Percentiles rank a stretch among this genome's conserved stretches.
Conservation (phyloP, 345 rosid species). For the Populus tremula region DNA sequence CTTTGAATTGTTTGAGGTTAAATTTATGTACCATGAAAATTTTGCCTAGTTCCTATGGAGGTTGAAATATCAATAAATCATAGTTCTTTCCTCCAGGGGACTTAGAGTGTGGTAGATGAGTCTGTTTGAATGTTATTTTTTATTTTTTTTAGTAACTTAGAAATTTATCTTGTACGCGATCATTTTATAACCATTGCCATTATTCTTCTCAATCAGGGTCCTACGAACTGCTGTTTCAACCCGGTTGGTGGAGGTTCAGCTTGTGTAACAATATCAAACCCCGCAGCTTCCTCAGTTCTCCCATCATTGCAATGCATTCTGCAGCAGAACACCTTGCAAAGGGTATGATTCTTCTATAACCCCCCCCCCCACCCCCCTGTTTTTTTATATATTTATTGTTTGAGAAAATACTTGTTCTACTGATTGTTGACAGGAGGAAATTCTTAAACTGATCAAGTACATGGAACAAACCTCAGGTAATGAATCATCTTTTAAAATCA, state of each 20-base stretch:
- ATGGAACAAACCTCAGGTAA: conserved; percentile 84
- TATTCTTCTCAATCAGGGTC: conserved; percentile 51
- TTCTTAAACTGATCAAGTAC: conserved; percentile 69
- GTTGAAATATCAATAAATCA: background rate
- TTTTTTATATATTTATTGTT: background rate
- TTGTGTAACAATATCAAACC: conserved; percentile 46
- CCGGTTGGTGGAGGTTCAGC: conserved; percentile 48
- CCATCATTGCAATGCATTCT: conserved; percentile 75
- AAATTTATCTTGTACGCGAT: conserved; percentile 36
- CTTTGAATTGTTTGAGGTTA: too few relatives aligned
- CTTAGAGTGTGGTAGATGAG: background rate
- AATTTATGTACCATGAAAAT: too few relatives aligned
- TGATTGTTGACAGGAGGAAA: conserved; percentile 75
- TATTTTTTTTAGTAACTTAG: conserved; percentile 22
- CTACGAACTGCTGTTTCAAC: conserved; percentile 45
- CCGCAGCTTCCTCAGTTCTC: conserved; percentile 47
- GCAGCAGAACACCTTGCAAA: conserved; percentile 76
- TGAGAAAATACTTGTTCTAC: background rate
- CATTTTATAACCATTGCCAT: conserved; percentile 35
- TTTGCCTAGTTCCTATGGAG: background rate
- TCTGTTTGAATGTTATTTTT: background rate
- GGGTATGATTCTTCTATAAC: conserved; percentile 40
- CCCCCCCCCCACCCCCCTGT: background rate
- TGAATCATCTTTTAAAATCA: background rate
- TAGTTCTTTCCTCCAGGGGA: background rate